phyloP scores from a whole-genome alignment of 176 grass and related monocot species.

The Guadua angustifolia region DNA sequence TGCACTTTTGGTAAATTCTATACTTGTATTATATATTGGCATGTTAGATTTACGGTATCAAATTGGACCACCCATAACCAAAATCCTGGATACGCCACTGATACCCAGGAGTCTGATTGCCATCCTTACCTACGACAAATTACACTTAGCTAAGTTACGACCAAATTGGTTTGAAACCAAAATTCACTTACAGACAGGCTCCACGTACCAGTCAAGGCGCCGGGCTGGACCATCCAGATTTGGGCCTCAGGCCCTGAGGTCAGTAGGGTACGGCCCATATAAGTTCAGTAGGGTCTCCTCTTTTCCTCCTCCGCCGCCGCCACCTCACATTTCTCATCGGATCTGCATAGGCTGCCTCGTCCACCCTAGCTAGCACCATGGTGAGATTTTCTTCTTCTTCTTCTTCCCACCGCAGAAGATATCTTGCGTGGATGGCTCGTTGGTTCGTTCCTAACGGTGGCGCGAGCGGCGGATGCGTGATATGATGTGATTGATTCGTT shows the following conservation, averaged over 20 bases:
- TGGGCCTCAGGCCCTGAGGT: neutral
- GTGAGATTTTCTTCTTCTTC: neutral
- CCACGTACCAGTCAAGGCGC: too few species aligned
- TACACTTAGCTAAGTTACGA: too few species aligned
- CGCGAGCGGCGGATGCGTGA: neutral
- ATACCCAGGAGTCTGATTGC: too few species aligned
- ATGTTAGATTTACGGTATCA: too few species aligned
- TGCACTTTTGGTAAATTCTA: too few species aligned
- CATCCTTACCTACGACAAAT: too few species aligned
- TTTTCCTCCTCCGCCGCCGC: neutral
- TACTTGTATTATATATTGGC: too few species aligned
- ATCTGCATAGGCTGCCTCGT: neutral
- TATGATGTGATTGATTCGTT: neutral
- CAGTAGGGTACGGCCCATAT: neutral
- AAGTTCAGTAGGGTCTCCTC: neutral
- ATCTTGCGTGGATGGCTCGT: neutral
- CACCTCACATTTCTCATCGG: neutral
- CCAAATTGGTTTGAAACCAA: too few species aligned
- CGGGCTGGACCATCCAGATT: neutral
- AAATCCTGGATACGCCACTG: too few species aligned
- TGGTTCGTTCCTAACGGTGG: neutral
- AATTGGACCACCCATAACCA: too few species aligned
- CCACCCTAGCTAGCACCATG: slow-evolving; percentile 17
- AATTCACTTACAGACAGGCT: too few species aligned
- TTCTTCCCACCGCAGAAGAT: neutral